A percentile compares a stretch with the other conserved stretches of the same genome.
Conservation (phyloP, 2,329 filamentous ascomycete species). For the Cladosporium sp. region DNA sequence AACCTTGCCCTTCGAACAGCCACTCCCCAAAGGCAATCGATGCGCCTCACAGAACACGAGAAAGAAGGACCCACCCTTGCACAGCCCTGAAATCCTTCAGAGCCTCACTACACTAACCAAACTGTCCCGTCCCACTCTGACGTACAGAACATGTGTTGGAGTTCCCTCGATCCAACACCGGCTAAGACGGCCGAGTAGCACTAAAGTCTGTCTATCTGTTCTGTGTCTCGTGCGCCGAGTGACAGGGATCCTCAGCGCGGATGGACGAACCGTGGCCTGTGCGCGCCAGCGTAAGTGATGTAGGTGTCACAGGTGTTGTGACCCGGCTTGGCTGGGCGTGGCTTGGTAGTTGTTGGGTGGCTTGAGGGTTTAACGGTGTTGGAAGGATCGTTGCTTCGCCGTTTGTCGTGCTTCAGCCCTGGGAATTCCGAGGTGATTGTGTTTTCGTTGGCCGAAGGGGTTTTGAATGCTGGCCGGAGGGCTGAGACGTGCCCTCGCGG, state of each 20-base stretch:
- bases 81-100: slow-evolving; percentile 2
- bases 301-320: neutral
- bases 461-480: neutral
- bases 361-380: neutral
- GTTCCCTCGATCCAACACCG: neutral
- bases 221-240: neutral
- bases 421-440: neutral
- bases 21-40: slow-evolving; percentile 5
- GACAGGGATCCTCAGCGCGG: neutral
- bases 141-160: neutral
- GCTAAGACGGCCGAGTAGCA: neutral
- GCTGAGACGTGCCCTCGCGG: neutral
- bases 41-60: slow-evolving; percentile 43
- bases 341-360: slow-evolving; percentile 2
- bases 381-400: neutral
- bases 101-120: neutral
- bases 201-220: neutral
- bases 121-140: neutral
- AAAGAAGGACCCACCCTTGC: neutral
- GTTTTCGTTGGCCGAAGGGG: neutral
- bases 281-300: slow-evolving; percentile 3
- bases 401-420: neutral
- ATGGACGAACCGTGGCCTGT: neutral
- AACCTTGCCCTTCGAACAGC: neutral
- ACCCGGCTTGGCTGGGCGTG: neutral